Conservation (phyloP, 257 asterid species). For the Coffea canephora region DNA sequence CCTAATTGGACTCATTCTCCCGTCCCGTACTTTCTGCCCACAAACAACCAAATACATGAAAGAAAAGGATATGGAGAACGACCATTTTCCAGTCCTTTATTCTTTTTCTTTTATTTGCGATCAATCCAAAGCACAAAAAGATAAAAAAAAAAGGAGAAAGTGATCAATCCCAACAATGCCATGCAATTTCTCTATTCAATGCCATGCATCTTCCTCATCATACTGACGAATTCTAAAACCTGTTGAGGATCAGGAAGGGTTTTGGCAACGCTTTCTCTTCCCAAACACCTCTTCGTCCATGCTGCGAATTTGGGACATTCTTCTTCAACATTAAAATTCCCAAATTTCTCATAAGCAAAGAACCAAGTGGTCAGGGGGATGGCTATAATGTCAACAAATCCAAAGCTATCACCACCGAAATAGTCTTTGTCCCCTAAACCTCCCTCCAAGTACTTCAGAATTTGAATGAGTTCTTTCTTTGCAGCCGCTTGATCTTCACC, state of each 20-base stretch:
- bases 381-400: constrained; percentile 53
- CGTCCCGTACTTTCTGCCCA: background rate
- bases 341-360: constrained; percentile 53
- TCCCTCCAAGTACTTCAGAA: constrained; percentile 64
- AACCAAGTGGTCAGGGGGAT: constrained; percentile 59
- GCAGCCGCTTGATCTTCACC: constrained; percentile 53
- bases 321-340: constrained; percentile 55
- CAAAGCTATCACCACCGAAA: constrained; percentile 59
- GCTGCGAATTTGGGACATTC: constrained; percentile 53
- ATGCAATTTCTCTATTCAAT: constrained; percentile 30
- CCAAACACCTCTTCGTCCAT: constrained; percentile 62
- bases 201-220: constrained; percentile 59
- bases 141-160: background rate
- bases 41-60: background rate
- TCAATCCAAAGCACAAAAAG: background rate
- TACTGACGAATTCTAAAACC: constrained; percentile 49
- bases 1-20: constrained; percentile 3
- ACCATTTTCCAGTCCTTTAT: background rate
- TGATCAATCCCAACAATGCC: background rate
- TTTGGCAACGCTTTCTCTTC: constrained; percentile 56
- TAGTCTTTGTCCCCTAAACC: constrained; percentile 57
- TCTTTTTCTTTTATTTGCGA: background rate
- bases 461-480: constrained; percentile 57
- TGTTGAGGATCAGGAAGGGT: constrained; percentile 39
- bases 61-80: constrained; percentile 4